Percentiles rank a stretch among this genome's conserved stretches.
phyloP scores from a whole-genome alignment of 2,329 filamentous ascomycete genomes.

The Fusarium siculi region DNA sequence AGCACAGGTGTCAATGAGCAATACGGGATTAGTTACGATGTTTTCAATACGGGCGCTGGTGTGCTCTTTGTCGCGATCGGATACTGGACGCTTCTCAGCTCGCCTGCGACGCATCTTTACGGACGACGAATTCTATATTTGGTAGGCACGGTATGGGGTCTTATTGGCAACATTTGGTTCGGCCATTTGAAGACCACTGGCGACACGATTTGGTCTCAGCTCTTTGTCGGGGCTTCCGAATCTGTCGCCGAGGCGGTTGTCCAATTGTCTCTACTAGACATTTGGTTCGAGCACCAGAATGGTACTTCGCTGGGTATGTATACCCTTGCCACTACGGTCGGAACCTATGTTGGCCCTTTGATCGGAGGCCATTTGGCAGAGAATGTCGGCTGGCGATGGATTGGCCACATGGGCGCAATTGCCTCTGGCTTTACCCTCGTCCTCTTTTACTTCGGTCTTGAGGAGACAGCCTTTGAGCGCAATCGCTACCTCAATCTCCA shows the following conservation, averaged over 20 bases:
- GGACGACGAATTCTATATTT: conserved; percentile 66
- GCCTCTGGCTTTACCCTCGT: conserved; percentile 59
- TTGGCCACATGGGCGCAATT: conserved; percentile 62
- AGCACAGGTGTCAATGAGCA: conserved; percentile 61
- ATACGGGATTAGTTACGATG: conserved; percentile 61
- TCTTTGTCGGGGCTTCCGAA: conserved; percentile 68
- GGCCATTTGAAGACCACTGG: conserved; percentile 54
- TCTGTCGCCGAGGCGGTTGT: conserved; percentile 66
- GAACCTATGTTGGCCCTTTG: conserved; percentile 65
- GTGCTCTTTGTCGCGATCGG: conserved; percentile 67
- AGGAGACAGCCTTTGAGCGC: conserved; percentile 63
- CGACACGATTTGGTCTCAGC: conserved; percentile 65
- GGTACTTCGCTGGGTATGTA: conserved; percentile 65
- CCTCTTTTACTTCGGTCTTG: conserved; percentile 61
- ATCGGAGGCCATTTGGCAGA: conserved; percentile 62
- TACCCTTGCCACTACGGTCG: conserved; percentile 64
- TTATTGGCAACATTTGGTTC: conserved; percentile 65
- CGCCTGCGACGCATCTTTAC: conserved; percentile 64
- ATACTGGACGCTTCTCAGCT: conserved; percentile 64
- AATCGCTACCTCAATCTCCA: conserved; percentile 49
- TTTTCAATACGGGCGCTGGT: conserved; percentile 67
- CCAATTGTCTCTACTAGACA: conserved; percentile 66
- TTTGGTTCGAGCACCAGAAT: conserved; percentile 68
- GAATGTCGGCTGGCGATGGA: conserved; percentile 65
- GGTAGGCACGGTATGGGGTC: conserved; percentile 59